Conservation (phyloP, 2,329 filamentous ascomycete species). For the Exophiala aquamarina region DNA sequence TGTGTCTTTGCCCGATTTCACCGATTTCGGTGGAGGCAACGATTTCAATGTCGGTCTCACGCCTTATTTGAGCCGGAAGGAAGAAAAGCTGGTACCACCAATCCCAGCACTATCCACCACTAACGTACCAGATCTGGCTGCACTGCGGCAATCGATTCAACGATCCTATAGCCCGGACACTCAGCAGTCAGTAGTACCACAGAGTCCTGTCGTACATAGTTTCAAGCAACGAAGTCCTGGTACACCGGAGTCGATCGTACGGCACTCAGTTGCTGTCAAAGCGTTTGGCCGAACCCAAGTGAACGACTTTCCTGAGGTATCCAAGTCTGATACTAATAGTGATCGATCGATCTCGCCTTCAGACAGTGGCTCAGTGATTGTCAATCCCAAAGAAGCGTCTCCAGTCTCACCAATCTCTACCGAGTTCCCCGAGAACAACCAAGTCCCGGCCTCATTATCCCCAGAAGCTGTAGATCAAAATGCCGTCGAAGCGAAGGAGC, state of each 20-base stretch:
- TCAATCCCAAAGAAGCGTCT: constrained; percentile 14
- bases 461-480: too few relatives aligned
- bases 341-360: constrained; percentile 21
- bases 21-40: constrained; percentile 48
- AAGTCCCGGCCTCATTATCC: not conserved
- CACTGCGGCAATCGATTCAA: constrained; percentile 39
- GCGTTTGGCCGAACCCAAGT: constrained; percentile 1
- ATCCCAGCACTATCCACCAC: constrained; percentile 23
- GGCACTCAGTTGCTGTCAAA: constrained; percentile 60
- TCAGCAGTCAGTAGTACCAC: constrained; percentile 22
- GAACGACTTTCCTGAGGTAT: constrained; percentile 74
- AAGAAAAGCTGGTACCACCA: constrained; percentile 10
- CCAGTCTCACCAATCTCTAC: constrained; percentile 18
- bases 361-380: constrained; percentile 16
- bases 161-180: constrained; percentile 35
- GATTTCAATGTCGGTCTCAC: constrained; percentile 57
- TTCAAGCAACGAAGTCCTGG: constrained; percentile 53
- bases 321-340: constrained; percentile 34
- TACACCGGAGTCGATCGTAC: constrained; percentile 88
- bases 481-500: too few relatives aligned
- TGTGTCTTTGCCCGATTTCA: constrained; percentile 50
- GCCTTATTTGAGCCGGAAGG: constrained; percentile 49
- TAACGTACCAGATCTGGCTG: constrained; percentile 36
- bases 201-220: constrained; percentile 32
- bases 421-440: constrained; percentile 7